A percentile compares a stretch with the other conserved stretches of the same genome.
Conservation (phyloP, 495 filamentous ascomycete genomes). For the Neurospora terricola region DNA sequence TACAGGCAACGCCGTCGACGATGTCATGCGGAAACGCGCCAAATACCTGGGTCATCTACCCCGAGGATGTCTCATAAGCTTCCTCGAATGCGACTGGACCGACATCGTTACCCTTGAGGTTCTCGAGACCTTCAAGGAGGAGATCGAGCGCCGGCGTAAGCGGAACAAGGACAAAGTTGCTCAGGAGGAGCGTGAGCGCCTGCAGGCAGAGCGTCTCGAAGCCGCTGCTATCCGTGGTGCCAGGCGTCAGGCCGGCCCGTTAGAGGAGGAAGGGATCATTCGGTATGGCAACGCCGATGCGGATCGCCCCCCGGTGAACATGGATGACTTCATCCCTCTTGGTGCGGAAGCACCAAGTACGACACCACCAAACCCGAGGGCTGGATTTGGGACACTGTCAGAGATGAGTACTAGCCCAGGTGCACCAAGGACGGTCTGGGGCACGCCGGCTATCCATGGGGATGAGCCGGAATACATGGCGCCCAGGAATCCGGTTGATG, state of each 20-base stretch:
- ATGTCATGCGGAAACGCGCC: constrained; percentile 72
- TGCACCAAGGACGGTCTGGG: constrained; percentile 75
- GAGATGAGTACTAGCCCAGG: constrained; percentile 67
- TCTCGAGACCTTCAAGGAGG: constrained; percentile 58
- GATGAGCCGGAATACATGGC: constrained; percentile 27
- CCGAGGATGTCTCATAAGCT: constrained; percentile 84
- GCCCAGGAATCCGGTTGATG: constrained; percentile 31
- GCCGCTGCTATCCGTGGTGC: constrained; percentile 36
- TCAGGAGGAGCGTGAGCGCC: constrained; percentile 80
- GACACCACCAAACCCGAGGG: constrained; percentile 28
- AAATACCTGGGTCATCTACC: constrained; percentile 91
- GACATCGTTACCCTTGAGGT: constrained; percentile 73
- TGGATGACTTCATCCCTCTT: constrained; percentile 60
- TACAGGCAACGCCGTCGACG: constrained; percentile 83
- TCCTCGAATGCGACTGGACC: constrained; percentile 95
- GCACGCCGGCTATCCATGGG: constrained; percentile 55
- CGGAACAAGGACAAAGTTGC: constrained; percentile 77
- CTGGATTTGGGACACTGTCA: constrained; percentile 33
- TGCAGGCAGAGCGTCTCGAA: constrained; percentile 78
- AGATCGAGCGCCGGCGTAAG: constrained; percentile 71
- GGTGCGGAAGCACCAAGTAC: constrained; percentile 28
- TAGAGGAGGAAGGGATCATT: constrained; percentile 27
- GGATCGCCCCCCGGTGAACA: constrained; percentile 25
- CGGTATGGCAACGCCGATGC: constrained; percentile 14
- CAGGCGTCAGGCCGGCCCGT: constrained; percentile 29